A percentile compares a stretch with the other conserved stretches of the same genome.
These are phyloP conservation scores for Kuraishia piskuri DNA, from an alignment of 805 yeast species.

Conservation along the genomic window DNA sequence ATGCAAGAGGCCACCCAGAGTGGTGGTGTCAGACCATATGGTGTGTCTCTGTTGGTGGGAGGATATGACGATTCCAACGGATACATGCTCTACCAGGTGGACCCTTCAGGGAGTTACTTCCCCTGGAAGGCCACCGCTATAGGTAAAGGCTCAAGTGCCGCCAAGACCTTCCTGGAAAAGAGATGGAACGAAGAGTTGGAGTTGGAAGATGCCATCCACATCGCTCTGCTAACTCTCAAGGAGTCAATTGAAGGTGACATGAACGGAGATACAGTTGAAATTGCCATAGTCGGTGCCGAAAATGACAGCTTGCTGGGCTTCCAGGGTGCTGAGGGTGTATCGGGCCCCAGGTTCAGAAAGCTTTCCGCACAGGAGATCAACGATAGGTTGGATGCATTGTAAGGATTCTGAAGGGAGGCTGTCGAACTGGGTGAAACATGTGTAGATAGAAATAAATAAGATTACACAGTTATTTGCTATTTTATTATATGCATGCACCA, in stretches of 20 bases:
- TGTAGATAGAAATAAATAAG: neutral
- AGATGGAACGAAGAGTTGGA: slow-evolving; percentile 98
- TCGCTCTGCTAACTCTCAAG: slow-evolving; percentile 86
- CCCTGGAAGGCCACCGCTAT: slow-evolving; percentile 99
- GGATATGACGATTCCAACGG: slow-evolving; percentile 73
- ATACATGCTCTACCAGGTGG: slow-evolving; percentile 88
- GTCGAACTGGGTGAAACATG: neutral
- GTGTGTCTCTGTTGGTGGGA: slow-evolving; percentile 89
- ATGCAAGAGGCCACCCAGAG: slow-evolving; percentile 99
- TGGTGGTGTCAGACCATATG: slow-evolving; percentile 99
- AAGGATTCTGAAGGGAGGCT: slow-evolving; percentile 10
- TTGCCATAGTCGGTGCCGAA: slow-evolving; percentile 77
- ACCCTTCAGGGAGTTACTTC: slow-evolving; percentile 95
- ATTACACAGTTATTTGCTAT: neutral
- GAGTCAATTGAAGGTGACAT: slow-evolving; percentile 98
- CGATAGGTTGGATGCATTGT: slow-evolving; percentile 90
- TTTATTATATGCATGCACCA: neutral
- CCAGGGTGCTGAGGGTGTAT: slow-evolving; percentile 66
- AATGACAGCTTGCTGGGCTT: slow-evolving; percentile 77
- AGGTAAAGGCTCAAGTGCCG: slow-evolving; percentile 93
- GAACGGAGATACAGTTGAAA: slow-evolving; percentile 93
- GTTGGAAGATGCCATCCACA: slow-evolving; percentile 96
- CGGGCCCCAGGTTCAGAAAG: slow-evolving; percentile 86
- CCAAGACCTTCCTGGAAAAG: slow-evolving; percentile 93
- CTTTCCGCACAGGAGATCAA: slow-evolving; percentile 86